These are phyloP conservation scores for Brachypodium distachyon DNA, from an alignment of 202 grass and related monocot genomes.

Conservation along the genomic window DNA sequence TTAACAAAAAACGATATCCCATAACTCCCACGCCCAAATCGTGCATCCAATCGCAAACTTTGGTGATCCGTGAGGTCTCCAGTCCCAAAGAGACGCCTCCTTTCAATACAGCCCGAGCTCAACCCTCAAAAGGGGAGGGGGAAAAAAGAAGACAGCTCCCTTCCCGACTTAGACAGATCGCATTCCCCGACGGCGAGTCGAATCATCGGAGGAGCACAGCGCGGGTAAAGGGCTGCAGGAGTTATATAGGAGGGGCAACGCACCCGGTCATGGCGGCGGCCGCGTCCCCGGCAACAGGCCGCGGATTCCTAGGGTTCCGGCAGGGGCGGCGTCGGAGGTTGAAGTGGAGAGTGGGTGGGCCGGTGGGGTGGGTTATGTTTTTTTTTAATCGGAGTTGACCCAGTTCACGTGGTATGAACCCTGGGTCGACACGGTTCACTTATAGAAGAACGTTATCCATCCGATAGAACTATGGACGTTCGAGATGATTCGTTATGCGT, in stretches of 20 bases:
- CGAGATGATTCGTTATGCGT: accelerated
- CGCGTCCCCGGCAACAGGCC: neutral
- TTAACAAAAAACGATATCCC: neutral
- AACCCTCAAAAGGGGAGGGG: neutral
- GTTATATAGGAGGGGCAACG: neutral
- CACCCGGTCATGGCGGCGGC: conserved; percentile 32
- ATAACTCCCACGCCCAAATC: neutral
- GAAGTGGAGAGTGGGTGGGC: neutral
- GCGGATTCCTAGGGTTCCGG: conserved; percentile 24
- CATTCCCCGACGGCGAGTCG: neutral
- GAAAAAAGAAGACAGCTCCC: neutral
- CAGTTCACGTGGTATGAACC: neutral
- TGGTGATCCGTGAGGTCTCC: neutral
- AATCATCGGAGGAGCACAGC: neutral
- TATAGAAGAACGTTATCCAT: neutral
- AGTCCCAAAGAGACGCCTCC: neutral
- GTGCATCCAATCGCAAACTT: neutral
- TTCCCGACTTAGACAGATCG: neutral
- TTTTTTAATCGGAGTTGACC: conserved; percentile 30
- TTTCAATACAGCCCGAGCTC: neutral
- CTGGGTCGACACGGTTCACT: neutral
- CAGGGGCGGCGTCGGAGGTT: neutral
- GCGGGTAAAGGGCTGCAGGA: neutral
- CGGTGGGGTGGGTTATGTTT: neutral
- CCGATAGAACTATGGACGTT: neutral